These are phyloP conservation scores for Mycena sanguinolenta DNA, from an alignment of 768 basidiomycete genomes.

Conservation along the genomic window DNA sequence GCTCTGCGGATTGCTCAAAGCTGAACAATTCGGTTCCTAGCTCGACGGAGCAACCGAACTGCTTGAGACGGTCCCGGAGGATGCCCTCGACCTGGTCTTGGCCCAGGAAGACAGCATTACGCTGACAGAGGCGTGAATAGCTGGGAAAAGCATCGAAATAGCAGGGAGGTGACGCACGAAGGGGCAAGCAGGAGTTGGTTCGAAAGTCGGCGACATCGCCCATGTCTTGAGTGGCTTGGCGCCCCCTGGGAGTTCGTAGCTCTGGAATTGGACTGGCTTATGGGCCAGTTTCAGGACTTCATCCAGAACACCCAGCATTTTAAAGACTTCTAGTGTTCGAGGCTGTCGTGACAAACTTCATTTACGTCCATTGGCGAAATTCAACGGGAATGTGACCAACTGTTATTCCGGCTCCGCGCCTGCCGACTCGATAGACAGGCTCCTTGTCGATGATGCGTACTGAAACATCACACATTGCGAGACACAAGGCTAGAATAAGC, in stretches of 20 bases:
- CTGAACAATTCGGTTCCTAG: background rate
- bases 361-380: background rate
- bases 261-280: background rate
- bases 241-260: background rate
- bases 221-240: background rate
- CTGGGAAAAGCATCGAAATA: background rate
- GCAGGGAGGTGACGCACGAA: background rate
- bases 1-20: background rate
- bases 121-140: background rate
- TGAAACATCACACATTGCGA: background rate
- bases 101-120: background rate
- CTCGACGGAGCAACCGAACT: background rate
- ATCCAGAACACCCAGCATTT: conserved; percentile 1
- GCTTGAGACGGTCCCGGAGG: background rate
- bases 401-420: background rate
- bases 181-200: background rate
- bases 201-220: background rate
- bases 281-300: background rate
- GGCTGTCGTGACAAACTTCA: background rate
- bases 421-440: background rate
- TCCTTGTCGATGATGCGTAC: conserved; percentile 1
- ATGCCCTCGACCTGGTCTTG: background rate
- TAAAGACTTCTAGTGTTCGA: background rate
- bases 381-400: background rate
- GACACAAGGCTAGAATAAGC: background rate